Evolutionary conservation across 2,329 filamentous ascomycete species (phyloP), one percentile per base, ranked within the genome.

Genomic region (Neophaeococcomyces mojaviensis): DNA sequence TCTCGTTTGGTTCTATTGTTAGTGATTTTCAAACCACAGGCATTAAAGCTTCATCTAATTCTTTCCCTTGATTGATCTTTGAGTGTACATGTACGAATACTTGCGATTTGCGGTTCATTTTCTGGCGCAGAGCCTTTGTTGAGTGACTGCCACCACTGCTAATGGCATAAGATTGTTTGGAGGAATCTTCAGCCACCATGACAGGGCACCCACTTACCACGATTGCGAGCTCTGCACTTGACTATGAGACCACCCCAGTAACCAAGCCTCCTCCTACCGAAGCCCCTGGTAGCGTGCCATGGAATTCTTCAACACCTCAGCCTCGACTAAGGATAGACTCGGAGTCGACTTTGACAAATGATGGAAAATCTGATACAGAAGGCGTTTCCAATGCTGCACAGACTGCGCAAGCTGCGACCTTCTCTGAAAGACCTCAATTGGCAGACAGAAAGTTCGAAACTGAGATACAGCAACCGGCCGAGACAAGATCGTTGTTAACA

Each of bases 381-480:
- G 5, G 18, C 30, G 19, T 18, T 22, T 22, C n/a, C 9, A 24
- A 5, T 28, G 28, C 35, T 16, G 24, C 26, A 16, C 20, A n/a
- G n/a, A 5, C 34, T 9, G 5, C 10, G 15, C 24, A 33, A 33
- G 34, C 43, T 33, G 38, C 22, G 18, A 40, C 19, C 12, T 13
- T 30, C 9, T 10, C 24, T 28, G 39, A 50, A 30, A 45, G 47
- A 39, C 48, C 38, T 7, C 24, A 16, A 20, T 36, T 50, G 13
- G 44, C 44, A 35, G 30, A 37, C 13, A 34, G 24, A 15, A 53
- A 48, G 44, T 51, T 49, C 30, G 46, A 53, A 22, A 49, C 46
- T 3, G 51, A 53, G 35, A 34, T 48, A 30, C 34, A 44, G 22
- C 39, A 36, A 10, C 51, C 49, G 4, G 41, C 42, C n/a, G 44